Evolutionary conservation across 306 rosid genomes (phyloP).

Genomic region (Prunus kanzakura): DNA sequence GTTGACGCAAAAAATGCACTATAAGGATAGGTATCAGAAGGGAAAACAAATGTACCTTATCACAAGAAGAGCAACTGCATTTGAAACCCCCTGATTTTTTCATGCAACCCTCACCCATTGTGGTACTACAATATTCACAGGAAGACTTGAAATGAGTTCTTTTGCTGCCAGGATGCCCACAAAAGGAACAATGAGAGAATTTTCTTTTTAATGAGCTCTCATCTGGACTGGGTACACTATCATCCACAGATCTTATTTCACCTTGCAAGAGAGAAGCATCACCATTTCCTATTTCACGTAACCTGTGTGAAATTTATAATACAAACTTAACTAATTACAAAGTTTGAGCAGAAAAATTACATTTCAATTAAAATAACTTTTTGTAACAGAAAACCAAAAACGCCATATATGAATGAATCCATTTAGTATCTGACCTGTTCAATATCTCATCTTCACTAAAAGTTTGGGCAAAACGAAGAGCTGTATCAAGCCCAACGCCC

Average conservation of each 20-base stretch:
- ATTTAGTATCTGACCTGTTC: conserved; percentile 44
- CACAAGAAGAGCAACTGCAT: conserved; percentile 75
- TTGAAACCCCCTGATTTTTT: conserved; percentile 66
- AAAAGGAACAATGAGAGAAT: conserved; percentile 75
- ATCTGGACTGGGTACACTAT: conserved; percentile 30
- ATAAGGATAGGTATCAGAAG: conserved; percentile 5
- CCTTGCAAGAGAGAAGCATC: conserved; percentile 35
- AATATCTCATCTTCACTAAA: conserved; percentile 73
- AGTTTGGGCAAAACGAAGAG: conserved; percentile 66
- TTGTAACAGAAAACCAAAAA: neutral
- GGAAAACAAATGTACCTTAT: conserved; percentile 39
- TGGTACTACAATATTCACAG: conserved; percentile 51
- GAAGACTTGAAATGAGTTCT: conserved; percentile 55
- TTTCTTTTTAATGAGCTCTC: conserved; percentile 43
- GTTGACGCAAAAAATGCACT: neutral
- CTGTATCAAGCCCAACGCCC: conserved; percentile 81
- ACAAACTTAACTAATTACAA: neutral
- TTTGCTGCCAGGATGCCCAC: conserved; percentile 94
- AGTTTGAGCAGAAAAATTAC: neutral
- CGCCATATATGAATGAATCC: neutral
- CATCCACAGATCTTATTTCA: conserved; percentile 31
- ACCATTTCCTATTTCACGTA: conserved; percentile 66
- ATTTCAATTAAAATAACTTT: neutral
- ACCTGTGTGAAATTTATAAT: conserved; percentile 45
- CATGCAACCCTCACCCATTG: conserved; percentile 55